Conservation (phyloP, 352 stramenopile species). For the Phytophthora colocasiae region DNA sequence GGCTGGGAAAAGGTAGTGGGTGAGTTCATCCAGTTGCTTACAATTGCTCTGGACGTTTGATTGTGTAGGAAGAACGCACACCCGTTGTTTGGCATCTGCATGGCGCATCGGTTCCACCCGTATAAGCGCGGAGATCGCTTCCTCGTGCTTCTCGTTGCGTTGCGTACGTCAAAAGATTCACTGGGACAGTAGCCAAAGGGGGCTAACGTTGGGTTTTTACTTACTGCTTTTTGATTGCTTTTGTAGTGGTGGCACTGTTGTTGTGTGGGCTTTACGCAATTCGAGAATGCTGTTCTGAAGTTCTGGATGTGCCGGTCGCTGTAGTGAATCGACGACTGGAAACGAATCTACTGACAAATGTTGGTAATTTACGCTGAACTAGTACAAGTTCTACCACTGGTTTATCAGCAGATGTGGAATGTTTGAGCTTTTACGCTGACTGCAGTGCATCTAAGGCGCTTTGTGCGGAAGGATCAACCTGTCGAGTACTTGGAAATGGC, state of each 20-base stretch:
- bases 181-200: not conserved
- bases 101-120: conserved; percentile 58
- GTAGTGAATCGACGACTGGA: conserved; percentile 29
- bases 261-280: conserved; percentile 53
- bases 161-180: conserved; percentile 43
- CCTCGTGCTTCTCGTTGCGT: conserved; percentile 52
- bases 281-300: conserved; percentile 49
- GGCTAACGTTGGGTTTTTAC: conserved; percentile 1
- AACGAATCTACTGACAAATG: no score
- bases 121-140: conserved; percentile 58
- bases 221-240: conserved; percentile 1
- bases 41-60: conserved; percentile 9
- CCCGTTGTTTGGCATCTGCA: conserved; percentile 49
- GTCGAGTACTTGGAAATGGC: conserved; percentile 7
- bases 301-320: conserved; percentile 22
- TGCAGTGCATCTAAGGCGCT: conserved; percentile 31
- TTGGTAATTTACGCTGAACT: conserved; percentile 12
- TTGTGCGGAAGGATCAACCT: conserved; percentile 49
- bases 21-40: conserved; percentile 1
- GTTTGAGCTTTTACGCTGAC: conserved; percentile 30
- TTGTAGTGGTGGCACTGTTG: conserved; percentile 49
- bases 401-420: conserved; percentile 12
- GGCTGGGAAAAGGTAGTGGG: not conserved
- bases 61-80: conserved; percentile 63
- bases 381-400: not conserved